Base-by-base conservation (phyloP, 768 basidiomycete species). In the Termitomyces sp. region DNA sequence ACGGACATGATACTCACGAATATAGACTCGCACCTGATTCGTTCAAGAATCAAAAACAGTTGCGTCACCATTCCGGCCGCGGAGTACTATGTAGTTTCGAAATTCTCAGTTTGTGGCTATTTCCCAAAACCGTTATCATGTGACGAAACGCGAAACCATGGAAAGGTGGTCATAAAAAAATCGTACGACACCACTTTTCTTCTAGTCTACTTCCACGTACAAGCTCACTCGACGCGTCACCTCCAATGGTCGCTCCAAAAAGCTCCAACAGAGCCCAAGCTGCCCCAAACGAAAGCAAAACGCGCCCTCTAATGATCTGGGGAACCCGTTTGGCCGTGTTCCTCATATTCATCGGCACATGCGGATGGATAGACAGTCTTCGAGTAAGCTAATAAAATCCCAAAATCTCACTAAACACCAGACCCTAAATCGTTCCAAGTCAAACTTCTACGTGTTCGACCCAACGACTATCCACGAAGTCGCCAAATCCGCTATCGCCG, bases 381-480 rank as follows among this genome's bases (percentile, higher is more conserved):
- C 89, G 87, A 78, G 88, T 87, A 58, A 36, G 78, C 45, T 20
- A 0, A n/a, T 2, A 45, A n/a, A 29, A 12, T 1, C 47, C 47
- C 47, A 14, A 1, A 12, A 48, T 48, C 47, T 48, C 47, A 45
- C 43, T n/a, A n/a, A n/a, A n/a, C 8, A 8, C 3, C n/a, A 45
- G 15, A n/a, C 8, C 31, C 12, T 29, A 9, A 49, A 14, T 20
- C 32, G 3, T 20, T 36, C 8, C 8, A 36, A 61, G 60, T 61
- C 55, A 10, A 85, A 86, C 60, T 98, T 89, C 86, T 98, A 96
- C 73, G 85, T 94, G 60, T 84, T 98, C 61, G 86, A 93, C 68
- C 91, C 89, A 2, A 74, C 76, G 3, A 76, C 76, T 53, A 77
- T 98, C 15, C 90, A 96, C 70, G 77, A 85, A 63, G 84, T 97